A percentile compares a stretch with the other conserved stretches of the same genome.
Conservation (phyloP, 1,139 yeast species). For the Candida tropicalis region DNA sequence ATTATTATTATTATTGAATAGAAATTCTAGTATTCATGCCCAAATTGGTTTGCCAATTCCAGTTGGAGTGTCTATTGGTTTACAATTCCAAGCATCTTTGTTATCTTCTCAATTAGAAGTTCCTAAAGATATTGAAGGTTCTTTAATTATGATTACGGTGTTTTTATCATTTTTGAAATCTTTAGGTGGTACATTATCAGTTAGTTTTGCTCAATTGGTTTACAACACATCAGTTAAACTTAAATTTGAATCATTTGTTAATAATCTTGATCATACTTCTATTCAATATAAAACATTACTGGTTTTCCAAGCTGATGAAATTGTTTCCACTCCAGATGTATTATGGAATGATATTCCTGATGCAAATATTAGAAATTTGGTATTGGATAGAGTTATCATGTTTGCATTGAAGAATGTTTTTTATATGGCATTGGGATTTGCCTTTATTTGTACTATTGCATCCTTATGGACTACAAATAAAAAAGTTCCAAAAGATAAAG, state of each 20-base stretch:
- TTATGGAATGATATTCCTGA: constrained; percentile 28
- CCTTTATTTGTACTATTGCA: constrained; percentile 29
- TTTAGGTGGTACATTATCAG: constrained; percentile 51
- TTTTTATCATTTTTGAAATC: constrained; percentile 49
- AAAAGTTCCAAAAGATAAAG: constrained; percentile 32
- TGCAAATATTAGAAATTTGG: constrained; percentile 20
- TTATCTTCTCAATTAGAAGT: constrained; percentile 57
- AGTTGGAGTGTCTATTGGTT: constrained; percentile 58
- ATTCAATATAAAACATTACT: constrained; percentile 21
- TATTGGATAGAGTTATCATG: constrained; percentile 35
- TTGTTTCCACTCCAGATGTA: constrained; percentile 32
- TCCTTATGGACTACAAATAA: constrained; percentile 39
- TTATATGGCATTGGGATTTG: constrained; percentile 39
- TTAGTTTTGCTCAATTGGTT: constrained; percentile 49
- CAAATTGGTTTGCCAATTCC: constrained; percentile 57
- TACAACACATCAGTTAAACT: constrained; percentile 31
- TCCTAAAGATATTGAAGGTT: constrained; percentile 51
- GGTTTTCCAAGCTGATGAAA: constrained; percentile 19
- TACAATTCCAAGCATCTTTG: constrained; percentile 52
- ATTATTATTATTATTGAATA: constrained; percentile 41
- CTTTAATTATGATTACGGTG: constrained; percentile 51
- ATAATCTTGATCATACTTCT: constrained; percentile 19
- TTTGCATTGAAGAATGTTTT: constrained; percentile 41
- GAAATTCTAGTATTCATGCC: constrained; percentile 33
- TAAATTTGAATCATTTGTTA: constrained; percentile 22